Percentiles rank a stretch among this genome's conserved stretches.
These are phyloP conservation scores for Lolium rigidum DNA, from an alignment of 176 grass and related monocot species.

Conservation along the genomic window DNA sequence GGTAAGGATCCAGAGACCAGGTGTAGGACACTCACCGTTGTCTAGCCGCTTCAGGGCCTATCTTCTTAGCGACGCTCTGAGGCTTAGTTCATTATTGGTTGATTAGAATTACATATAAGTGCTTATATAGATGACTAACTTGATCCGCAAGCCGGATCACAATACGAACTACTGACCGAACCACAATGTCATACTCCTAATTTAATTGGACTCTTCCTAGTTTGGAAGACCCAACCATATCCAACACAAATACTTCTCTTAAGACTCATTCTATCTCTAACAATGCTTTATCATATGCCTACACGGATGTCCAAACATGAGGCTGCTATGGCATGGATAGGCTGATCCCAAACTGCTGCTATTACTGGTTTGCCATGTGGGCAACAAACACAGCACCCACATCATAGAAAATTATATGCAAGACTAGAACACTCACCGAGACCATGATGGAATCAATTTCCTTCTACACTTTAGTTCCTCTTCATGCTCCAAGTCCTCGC, in stretches of 20 bases:
- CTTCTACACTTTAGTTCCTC: constrained; percentile 48
- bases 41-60: neutral
- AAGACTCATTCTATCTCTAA: neutral
- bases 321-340: neutral
- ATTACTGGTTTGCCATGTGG: neutral
- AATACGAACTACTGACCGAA: neutral
- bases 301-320: constrained; percentile 8
- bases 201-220: neutral
- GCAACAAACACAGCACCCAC: neutral
- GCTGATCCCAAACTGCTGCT: neutral
- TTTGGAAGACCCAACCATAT: neutral
- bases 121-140: neutral
- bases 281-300: neutral
- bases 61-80: neutral
- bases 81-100: neutral
- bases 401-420: neutral
- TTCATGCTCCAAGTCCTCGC: constrained; percentile 39
- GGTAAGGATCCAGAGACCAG: neutral
- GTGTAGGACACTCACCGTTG: neutral
- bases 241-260: neutral
- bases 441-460: constrained; percentile 71
- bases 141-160: neutral
- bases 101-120: neutral
- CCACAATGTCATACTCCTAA: neutral
- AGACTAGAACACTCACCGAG: constrained; percentile 46